These are phyloP conservation scores for Euptelea pleiosperma DNA, from an alignment of 164 flowering plant genomes.

Conservation along the genomic window DNA sequence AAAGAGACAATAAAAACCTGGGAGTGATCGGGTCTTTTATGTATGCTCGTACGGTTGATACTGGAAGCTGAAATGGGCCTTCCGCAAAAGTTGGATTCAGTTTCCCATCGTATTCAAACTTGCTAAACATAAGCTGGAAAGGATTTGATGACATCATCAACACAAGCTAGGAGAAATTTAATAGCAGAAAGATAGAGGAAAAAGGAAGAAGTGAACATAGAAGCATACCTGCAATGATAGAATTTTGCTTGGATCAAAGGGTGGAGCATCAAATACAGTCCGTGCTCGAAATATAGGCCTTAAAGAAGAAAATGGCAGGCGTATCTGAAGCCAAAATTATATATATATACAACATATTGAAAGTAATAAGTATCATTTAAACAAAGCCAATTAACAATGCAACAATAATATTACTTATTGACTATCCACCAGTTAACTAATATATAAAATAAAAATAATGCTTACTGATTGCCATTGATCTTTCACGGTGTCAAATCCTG, in stretches of 20 bases:
- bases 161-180: neutral
- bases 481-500: conserved; percentile 70
- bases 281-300: conserved; percentile 88
- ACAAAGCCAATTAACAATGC: neutral
- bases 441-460: conserved; percentile 6
- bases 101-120: conserved; percentile 95
- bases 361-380: neutral
- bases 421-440: neutral
- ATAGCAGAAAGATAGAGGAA: neutral
- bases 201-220: neutral
- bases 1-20: conserved; percentile 41
- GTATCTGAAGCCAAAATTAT: conserved; percentile 43
- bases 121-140: conserved; percentile 96
- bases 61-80: conserved; percentile 88
- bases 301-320: conserved; percentile 77
- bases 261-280: conserved; percentile 76
- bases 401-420: neutral
- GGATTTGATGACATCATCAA: conserved; percentile 3
- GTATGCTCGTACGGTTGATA: conserved; percentile 69
- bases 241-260: conserved; percentile 69
- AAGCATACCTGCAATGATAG: conserved; percentile 71
- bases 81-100: conserved; percentile 86
- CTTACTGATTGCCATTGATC: conserved; percentile 93
- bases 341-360: neutral
- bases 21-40: conserved; percentile 79